A percentile compares a stretch with the other conserved stretches of the same genome.
phyloP scores from a whole-genome alignment of 306 rosid species.

The Cucurbita ficifolia region DNA sequence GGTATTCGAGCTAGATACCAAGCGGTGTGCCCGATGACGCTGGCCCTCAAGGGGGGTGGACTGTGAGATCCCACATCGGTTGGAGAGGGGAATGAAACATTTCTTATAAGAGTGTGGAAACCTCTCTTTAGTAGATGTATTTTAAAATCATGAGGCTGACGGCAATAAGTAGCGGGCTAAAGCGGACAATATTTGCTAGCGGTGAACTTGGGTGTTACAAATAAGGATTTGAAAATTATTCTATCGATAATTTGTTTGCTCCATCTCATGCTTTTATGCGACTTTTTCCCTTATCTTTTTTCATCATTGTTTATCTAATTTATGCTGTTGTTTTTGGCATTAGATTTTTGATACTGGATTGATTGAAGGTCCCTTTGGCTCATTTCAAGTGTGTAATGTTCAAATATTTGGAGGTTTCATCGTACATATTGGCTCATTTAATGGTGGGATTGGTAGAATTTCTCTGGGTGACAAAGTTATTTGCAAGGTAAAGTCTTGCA shows the following conservation, averaged over 20 bases:
- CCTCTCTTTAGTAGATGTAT: too few relatives aligned
- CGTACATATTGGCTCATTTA: conserved; percentile 68
- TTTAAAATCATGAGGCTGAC: too few relatives aligned
- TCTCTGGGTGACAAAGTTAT: conserved; percentile 62
- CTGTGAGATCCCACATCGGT: too few relatives aligned
- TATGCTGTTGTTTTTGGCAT: background rate
- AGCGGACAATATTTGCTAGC: too few relatives aligned
- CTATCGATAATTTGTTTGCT: background rate
- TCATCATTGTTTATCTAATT: conserved; percentile 8
- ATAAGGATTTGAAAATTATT: background rate
- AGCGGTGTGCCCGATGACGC: too few relatives aligned
- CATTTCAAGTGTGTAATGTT: conserved; percentile 64
- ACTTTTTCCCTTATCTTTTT: background rate
- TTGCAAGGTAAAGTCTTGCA: conserved; percentile 45
- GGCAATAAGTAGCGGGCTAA: too few relatives aligned
- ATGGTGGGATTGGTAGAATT: conserved; percentile 33
- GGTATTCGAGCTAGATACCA: too few relatives aligned
- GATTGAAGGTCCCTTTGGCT: conserved; percentile 40
- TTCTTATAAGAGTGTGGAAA: too few relatives aligned
- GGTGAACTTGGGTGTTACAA: background rate
- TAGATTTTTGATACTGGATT: conserved; percentile 92
- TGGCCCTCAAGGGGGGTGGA: too few relatives aligned
- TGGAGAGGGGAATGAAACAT: too few relatives aligned
- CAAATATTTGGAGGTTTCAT: conserved; percentile 84
- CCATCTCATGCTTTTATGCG: background rate